A percentile compares a stretch with the other conserved stretches of the same genome.
Evolutionary conservation across 208 protist genomes (phyloP).

Genomic region (Giardia muris): DNA sequence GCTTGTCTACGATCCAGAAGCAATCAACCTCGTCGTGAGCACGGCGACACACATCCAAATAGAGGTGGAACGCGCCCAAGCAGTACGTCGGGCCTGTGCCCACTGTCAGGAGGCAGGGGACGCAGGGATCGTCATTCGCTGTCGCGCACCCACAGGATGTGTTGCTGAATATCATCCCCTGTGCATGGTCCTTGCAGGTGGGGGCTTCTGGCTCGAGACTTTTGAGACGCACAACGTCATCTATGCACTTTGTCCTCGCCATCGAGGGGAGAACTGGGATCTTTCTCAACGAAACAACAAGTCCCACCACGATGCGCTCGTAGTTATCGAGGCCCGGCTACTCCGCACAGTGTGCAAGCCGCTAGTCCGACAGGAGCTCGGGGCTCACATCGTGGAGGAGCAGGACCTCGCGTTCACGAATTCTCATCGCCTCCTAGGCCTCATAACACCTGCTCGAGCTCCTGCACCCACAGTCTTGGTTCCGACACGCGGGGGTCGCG

Average conservation of each 20-base stretch:
- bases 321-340: too few species aligned
- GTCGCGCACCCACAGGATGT: not conserved
- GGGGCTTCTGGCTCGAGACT: not conserved
- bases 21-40: not conserved
- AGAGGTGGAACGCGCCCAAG: not conserved
- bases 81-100: not conserved
- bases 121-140: not conserved
- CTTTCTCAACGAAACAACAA: too few species aligned
- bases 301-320: too few species aligned
- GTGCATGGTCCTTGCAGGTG: not conserved
- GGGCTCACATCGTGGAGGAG: too few species aligned
- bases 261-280: not conserved
- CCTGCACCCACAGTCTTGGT: too few species aligned
- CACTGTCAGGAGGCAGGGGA: not conserved
- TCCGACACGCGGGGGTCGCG: too few species aligned
- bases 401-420: too few species aligned
- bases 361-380: too few species aligned
- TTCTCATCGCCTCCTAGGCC: too few species aligned
- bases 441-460: too few species aligned
- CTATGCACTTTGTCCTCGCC: not conserved
- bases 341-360: too few species aligned
- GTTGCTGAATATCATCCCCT: not conserved
- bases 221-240: not conserved
- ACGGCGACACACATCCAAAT: not conserved
- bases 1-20: not conserved